Conservation (phyloP, 2,329 filamentous ascomycete species). For the Amesomyces nigricolor region DNA sequence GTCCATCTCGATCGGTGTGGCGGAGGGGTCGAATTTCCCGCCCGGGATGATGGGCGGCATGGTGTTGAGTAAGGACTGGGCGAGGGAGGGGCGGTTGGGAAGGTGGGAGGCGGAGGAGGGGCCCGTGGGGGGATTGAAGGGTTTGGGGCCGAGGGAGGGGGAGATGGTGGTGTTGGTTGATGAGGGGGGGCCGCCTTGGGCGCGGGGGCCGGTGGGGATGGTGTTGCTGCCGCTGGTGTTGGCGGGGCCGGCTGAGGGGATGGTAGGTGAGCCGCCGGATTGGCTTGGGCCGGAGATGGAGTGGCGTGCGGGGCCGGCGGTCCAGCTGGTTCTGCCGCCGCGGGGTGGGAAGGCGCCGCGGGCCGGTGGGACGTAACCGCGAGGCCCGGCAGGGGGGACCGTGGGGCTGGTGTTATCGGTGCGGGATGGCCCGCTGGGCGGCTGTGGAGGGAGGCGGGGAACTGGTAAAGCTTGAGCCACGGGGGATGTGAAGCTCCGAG, state of each 20-base stretch:
- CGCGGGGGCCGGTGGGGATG: conserved; percentile 47
- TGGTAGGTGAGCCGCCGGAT: conserved; percentile 21
- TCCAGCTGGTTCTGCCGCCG: conserved; percentile 42
- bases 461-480: conserved; percentile 26
- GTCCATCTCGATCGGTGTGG: conserved; percentile 47
- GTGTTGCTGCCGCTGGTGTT: conserved; percentile 27
- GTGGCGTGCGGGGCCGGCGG: conserved; percentile 27
- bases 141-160: conserved; percentile 35
- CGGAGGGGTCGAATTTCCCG: conserved; percentile 48
- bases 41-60: conserved; percentile 49
- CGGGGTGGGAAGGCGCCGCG: conserved; percentile 41
- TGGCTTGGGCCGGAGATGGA: conserved; percentile 20
- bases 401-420: conserved; percentile 42
- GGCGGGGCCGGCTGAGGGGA: conserved; percentile 33
- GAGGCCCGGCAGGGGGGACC: conserved; percentile 48
- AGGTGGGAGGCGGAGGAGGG: conserved; percentile 36
- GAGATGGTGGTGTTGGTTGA: conserved; percentile 6
- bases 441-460: conserved; percentile 32
- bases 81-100: conserved; percentile 33
- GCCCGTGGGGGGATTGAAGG: conserved; percentile 55
- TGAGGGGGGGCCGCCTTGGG: conserved; percentile 31
- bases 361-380: conserved; percentile 47
- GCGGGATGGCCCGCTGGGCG: conserved; percentile 31
- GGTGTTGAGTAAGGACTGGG: conserved; percentile 47
- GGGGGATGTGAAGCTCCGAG: conserved; percentile 36